Base-by-base conservation (phyloP, 1,284 basidiomycete genomes). In the Ganoderma multipileum region DNA sequence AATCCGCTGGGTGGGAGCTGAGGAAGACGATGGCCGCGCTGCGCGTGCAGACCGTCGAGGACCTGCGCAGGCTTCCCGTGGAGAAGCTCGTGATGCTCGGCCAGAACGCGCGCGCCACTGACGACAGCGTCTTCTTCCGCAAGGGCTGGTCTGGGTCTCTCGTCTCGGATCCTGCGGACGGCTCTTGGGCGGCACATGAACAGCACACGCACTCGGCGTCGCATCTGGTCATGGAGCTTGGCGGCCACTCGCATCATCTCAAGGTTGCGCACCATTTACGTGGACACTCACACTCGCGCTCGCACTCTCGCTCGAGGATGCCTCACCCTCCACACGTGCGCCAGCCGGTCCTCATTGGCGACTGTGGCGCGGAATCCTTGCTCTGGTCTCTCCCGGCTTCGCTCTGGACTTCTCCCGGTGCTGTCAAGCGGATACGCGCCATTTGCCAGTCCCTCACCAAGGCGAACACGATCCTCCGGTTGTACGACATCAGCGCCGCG, bases 271-370 rank as follows among this genome's bases (percentile, higher is more conserved):
- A 73, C 65, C 74, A 71, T 76, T 33, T 55, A 33, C 65, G 78
- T 76, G 54, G 77, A 73, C n/a, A 73, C 70, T 42, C 80, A 73
- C n/a, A 73, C 70, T 42, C 80, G 73, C 59, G 73, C 65, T 64
- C 77, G 47, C 72, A 77, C 68, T 75, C 80, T 47, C 71, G 78
- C 41, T 57, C 76, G 64, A 65, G 77, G 55, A 65, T 75, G 76
- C 55, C 81, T 77, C 68, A 71, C 18, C 61, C 65, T 6, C 36
- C 76, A 5, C 70, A 70, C 50, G 38, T 41, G 28, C 80, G 85
- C 8, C 91, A 93, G 70, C 89, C 91, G 0, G 81, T 93, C 61
- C 88, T 93, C 69, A 90, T 93, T 63, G 91, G 91, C 20, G 91
- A 93, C 77, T 89, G 86, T 61, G 84, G 84, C n/a, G 85, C 83